phyloP scores from a whole-genome alignment of 768 basidiomycete species.

The Auriscalpium orientale region DNA sequence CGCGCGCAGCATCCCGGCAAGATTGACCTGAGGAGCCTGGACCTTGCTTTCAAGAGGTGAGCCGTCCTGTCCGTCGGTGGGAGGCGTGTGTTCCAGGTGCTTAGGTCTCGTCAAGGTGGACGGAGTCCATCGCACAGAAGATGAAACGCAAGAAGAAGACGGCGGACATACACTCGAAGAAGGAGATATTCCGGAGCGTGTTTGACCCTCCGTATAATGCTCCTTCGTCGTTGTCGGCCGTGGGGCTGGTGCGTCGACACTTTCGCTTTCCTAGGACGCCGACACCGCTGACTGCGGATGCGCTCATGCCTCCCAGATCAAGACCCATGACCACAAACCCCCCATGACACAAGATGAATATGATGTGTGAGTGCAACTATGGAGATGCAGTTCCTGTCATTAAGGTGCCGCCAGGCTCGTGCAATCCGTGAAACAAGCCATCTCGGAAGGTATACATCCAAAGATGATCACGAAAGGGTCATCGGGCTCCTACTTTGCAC shows the following conservation, averaged over 20 bases:
- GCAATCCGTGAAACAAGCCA: conserved; percentile 59
- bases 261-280: neutral
- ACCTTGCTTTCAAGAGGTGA: conserved; percentile 77
- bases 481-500: conserved; percentile 89
- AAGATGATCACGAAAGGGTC: conserved; percentile 89
- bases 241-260: conserved; percentile 30
- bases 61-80: conserved; percentile 2
- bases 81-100: neutral
- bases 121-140: conserved; percentile 79
- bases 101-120: conserved; percentile 50
- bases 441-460: conserved; percentile 74
- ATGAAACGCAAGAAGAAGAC: conserved; percentile 74
- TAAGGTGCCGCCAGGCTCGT: conserved; percentile 38
- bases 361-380: conserved; percentile 44
- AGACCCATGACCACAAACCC: conserved; percentile 74
- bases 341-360: conserved; percentile 73
- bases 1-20: conserved; percentile 43
- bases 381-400: neutral
- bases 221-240: conserved; percentile 18
- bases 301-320: conserved; percentile 35
- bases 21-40: conserved; percentile 74
- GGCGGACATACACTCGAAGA: conserved; percentile 48
- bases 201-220: conserved; percentile 57
- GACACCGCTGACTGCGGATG: neutral
- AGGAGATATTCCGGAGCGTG: conserved; percentile 73